A percentile compares a stretch with the other conserved stretches of the same genome.
phyloP scores from a whole-genome alignment of 2,329 filamentous ascomycete species.

The Phialophora expanda region DNA sequence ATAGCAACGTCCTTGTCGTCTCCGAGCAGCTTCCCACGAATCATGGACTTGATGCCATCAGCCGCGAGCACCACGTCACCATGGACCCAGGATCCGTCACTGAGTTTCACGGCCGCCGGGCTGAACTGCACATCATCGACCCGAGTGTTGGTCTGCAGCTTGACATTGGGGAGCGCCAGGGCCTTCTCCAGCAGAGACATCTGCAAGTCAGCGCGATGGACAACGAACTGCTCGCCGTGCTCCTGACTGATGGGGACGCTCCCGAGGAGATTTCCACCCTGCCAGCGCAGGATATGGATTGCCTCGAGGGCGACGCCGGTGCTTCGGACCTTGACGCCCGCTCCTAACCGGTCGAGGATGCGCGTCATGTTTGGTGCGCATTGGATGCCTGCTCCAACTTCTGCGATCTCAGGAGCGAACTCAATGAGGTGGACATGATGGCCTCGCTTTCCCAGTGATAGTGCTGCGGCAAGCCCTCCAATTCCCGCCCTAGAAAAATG shows the following conservation, averaged over 20 bases:
- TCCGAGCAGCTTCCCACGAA: conserved; percentile 25
- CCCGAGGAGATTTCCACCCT: conserved; percentile 41
- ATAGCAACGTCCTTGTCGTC: conserved; percentile 45
- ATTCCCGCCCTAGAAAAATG: conserved; percentile 38
- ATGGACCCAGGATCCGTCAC: conserved; percentile 33
- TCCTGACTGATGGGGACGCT: conserved; percentile 38
- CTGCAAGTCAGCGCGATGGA: conserved; percentile 43
- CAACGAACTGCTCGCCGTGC: conserved; percentile 55
- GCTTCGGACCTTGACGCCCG: conserved; percentile 32
- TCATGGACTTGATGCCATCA: conserved; percentile 32
- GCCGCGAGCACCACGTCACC: conserved; percentile 41
- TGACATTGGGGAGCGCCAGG: conserved; percentile 32
- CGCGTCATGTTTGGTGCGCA: conserved; percentile 40
- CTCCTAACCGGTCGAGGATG: conserved; percentile 34
- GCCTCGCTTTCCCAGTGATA: conserved; percentile 43
- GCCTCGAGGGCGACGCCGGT: conserved; percentile 48
- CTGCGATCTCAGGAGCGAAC: conserved; percentile 72
- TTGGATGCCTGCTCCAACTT: conserved; percentile 39
- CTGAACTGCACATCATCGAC: conserved; percentile 41
- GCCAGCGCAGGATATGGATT: conserved; percentile 43
- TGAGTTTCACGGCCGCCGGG: conserved; percentile 38
- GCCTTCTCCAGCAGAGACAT: conserved; percentile 47
- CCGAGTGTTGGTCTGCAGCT: conserved; percentile 36
- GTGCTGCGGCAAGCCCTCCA: conserved; percentile 43
- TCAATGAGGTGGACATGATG: conserved; percentile 61